Percentiles rank a stretch among this genome's conserved stretches.
These are phyloP conservation scores for Escovopsis sp. DNA, from an alignment of 2,329 filamentous ascomycete species.

Conservation along the genomic window DNA sequence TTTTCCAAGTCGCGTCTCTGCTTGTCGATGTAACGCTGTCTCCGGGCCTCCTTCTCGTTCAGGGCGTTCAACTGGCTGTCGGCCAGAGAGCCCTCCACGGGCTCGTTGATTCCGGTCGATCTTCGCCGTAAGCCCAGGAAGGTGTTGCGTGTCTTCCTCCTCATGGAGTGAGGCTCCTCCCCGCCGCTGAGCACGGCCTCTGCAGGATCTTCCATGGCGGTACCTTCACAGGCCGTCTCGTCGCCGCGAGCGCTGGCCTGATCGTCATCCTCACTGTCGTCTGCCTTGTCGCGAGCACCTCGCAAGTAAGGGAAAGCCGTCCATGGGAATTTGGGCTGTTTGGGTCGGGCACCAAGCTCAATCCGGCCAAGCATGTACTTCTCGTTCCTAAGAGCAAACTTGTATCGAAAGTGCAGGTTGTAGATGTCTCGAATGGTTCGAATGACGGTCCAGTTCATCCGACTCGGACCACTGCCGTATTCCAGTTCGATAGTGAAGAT, in stretches of 20 bases:
- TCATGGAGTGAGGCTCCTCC: constrained; percentile 18
- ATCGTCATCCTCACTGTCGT: constrained; percentile 65
- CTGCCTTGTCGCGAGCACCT: constrained; percentile 63
- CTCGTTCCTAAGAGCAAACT: constrained; percentile 69
- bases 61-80: constrained; percentile 33
- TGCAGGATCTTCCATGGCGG: constrained; percentile 50
- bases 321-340: constrained; percentile 79
- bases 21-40: constrained; percentile 56
- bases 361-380: constrained; percentile 59
- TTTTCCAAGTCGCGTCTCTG: constrained; percentile 77
- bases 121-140: constrained; percentile 39
- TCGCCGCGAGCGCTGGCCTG: constrained; percentile 23
- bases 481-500: constrained; percentile 87
- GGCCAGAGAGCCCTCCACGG: constrained; percentile 27
- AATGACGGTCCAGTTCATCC: constrained; percentile 93
- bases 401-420: constrained; percentile 89
- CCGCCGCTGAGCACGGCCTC: constrained; percentile 26
- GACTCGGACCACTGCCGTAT: constrained; percentile 86
- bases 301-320: constrained; percentile 83
- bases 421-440: constrained; percentile 79
- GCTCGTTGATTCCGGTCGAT: constrained; percentile 35
- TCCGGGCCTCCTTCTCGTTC: constrained; percentile 28
- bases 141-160: constrained; percentile 37
- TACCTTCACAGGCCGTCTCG: constrained; percentile 35
- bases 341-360: constrained; percentile 53